Conservation (phyloP, 2,329 filamentous ascomycete genomes). For the Pseudocercospora crystallina region DNA sequence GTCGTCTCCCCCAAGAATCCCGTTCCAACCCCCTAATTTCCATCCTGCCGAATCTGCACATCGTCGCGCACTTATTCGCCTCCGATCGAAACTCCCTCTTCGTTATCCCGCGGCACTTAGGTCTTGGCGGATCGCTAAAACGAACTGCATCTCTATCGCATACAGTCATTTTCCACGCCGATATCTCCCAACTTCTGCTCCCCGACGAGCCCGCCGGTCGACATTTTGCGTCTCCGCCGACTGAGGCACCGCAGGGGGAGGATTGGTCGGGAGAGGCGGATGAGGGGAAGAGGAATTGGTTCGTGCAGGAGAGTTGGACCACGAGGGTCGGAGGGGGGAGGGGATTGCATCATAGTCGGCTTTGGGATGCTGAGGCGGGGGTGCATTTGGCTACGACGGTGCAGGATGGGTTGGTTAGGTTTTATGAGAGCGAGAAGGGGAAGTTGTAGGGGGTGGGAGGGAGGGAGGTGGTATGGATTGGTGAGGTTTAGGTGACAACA, state of each 20-base stretch:
- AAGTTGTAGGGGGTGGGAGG: slow-evolving; percentile 3
- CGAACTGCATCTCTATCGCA: slow-evolving; percentile 1
- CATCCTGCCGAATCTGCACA: background rate
- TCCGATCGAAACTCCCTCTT: background rate
- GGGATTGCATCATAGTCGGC: background rate
- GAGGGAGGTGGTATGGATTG: too few relatives aligned
- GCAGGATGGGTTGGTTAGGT: slow-evolving; percentile 1
- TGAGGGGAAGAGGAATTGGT: background rate
- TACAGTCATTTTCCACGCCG: background rate
- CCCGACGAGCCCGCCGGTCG: background rate
- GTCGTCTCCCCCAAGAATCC: background rate
- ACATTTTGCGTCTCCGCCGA: background rate
- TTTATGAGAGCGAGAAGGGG: background rate
- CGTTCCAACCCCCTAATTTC: background rate
- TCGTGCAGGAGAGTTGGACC: background rate
- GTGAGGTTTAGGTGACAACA: too few relatives aligned
- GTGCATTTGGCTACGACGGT: slow-evolving; percentile 1
- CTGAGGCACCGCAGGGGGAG: background rate
- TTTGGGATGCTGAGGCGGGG: background rate
- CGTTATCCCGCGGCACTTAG: background rate
- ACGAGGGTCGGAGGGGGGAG: background rate
- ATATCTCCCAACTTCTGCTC: background rate
- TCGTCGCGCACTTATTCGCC: background rate
- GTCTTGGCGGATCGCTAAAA: background rate
- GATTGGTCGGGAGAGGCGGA: background rate